Percentiles rank a stretch among this genome's conserved stretches.
Conservation (phyloP, 23 red algal species). For the Gracilaria caudata region DNA sequence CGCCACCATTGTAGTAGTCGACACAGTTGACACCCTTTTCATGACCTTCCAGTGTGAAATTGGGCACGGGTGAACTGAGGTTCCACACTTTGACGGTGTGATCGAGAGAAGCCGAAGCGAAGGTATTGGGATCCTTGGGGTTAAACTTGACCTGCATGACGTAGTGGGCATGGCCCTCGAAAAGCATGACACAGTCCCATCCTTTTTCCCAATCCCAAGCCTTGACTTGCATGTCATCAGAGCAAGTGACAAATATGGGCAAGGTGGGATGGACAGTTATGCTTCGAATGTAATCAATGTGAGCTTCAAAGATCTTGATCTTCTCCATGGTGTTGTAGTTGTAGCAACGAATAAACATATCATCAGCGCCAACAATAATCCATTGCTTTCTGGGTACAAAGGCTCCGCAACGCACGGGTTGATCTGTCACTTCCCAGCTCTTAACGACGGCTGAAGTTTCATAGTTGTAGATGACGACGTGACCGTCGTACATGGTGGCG, state of each 20-base stretch:
- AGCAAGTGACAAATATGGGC: conserved; percentile 88
- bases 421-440: conserved; percentile 93
- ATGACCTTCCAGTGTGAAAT: conserved; percentile 97
- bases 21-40: conserved; percentile 99
- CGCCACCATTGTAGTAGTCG: conserved; percentile 94
- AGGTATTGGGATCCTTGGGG: conserved; percentile 99
- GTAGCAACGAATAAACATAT: conserved; percentile 95
- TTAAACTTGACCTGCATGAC: conserved; percentile 99
- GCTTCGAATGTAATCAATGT: conserved; percentile 93
- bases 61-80: conserved; percentile 86
- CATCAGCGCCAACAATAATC: conserved; percentile 94
- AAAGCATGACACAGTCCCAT: conserved; percentile 90
- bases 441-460: conserved; percentile 82
- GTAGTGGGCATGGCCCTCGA: conserved; percentile 97
- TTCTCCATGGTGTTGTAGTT: conserved; percentile 99
- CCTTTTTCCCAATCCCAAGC: conserved; percentile 99
- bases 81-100: conserved; percentile 98
- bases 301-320: conserved; percentile 92
- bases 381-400: conserved; percentile 96
- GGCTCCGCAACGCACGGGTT: conserved; percentile 89
- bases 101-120: conserved; percentile 95
- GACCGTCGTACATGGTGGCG: conserved; percentile 92
- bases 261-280: conserved; percentile 94
- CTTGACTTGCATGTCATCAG: conserved; percentile 99
- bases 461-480: conserved; percentile 93